These are phyloP conservation scores for Mycena chlorophos DNA, from an alignment of 768 basidiomycete species.

Conservation along the genomic window DNA sequence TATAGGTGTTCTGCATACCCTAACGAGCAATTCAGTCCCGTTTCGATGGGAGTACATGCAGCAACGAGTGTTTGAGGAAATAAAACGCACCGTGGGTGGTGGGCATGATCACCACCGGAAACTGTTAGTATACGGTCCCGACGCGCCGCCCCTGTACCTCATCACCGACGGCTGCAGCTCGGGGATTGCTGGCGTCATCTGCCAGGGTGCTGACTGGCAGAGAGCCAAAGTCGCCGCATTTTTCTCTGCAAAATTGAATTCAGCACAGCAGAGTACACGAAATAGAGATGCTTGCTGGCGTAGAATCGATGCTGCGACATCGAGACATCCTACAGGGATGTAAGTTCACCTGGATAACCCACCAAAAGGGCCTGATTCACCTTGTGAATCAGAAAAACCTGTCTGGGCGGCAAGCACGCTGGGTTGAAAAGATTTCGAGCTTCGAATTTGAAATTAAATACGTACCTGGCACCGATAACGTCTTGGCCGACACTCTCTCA, in stretches of 20 bases:
- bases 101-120: conserved; percentile 21
- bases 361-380: conserved; percentile 6
- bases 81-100: conserved; percentile 7
- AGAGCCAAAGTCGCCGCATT: conserved; percentile 20
- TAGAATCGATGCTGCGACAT: conserved; percentile 6
- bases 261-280: no score
- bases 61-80: conserved; percentile 14
- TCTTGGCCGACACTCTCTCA: conserved; percentile 8
- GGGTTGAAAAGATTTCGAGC: no score
- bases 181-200: conserved; percentile 20
- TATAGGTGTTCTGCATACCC: conserved; percentile 27
- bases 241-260: conserved; percentile 25
- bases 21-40: conserved; percentile 4
- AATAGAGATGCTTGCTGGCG: conserved; percentile 26
- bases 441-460: conserved; percentile 9
- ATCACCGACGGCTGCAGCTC: conserved; percentile 26
- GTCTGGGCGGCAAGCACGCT: conserved; percentile 3
- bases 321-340: conserved; percentile 8
- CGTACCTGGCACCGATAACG: conserved; percentile 12
- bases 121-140: conserved; percentile 25
- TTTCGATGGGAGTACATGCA: conserved; percentile 10
- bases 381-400: no score
- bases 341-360: conserved; percentile 2
- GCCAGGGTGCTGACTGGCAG: conserved; percentile 22
- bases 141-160: conserved; percentile 24